phyloP scores from a whole-genome alignment of 163 green algal genomes.

The Chlamydomonas reinhardtii region DNA sequence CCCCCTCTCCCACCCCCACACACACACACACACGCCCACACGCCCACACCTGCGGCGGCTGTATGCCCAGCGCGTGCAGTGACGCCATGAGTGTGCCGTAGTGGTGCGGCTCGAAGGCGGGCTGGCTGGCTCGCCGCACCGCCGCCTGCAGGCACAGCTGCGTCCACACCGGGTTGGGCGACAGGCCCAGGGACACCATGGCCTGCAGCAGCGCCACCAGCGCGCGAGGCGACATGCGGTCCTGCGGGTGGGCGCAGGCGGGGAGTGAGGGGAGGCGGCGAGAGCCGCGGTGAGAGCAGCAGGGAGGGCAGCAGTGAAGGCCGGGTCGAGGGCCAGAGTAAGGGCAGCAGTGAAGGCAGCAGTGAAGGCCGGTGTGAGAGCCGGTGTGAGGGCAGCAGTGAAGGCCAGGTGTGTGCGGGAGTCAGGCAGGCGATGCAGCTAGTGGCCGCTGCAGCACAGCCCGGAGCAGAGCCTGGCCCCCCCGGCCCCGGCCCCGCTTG shows the following conservation, averaged over 20 bases:
- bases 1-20: too few relatives aligned
- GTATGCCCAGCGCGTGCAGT: conserved; percentile 27
- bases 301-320: not conserved
- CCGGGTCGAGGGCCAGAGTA: too few relatives aligned
- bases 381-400: too few relatives aligned
- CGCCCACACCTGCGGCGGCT: conserved; percentile 10
- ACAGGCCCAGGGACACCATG: conserved; percentile 15
- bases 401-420: too few relatives aligned
- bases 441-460: too few relatives aligned
- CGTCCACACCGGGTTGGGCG: conserved; percentile 15
- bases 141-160: conserved; percentile 6
- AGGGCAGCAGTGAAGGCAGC: too few relatives aligned
- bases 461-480: too few relatives aligned
- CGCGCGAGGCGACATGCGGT: conserved; percentile 27
- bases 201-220: conserved; percentile 43
- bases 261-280: not conserved
- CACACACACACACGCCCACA: not conserved
- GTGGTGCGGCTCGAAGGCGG: conserved; percentile 42
- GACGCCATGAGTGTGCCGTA: conserved; percentile 27
- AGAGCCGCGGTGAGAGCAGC: too few relatives aligned
- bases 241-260: not conserved
- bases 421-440: too few relatives aligned
- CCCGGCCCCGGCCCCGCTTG: too few relatives aligned
- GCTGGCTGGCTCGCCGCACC: not conserved
- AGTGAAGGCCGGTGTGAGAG: too few relatives aligned